Evolutionary conservation across 2,329 filamentous ascomycete species (phyloP).

Genomic region (Penicillium thymicola): DNA sequence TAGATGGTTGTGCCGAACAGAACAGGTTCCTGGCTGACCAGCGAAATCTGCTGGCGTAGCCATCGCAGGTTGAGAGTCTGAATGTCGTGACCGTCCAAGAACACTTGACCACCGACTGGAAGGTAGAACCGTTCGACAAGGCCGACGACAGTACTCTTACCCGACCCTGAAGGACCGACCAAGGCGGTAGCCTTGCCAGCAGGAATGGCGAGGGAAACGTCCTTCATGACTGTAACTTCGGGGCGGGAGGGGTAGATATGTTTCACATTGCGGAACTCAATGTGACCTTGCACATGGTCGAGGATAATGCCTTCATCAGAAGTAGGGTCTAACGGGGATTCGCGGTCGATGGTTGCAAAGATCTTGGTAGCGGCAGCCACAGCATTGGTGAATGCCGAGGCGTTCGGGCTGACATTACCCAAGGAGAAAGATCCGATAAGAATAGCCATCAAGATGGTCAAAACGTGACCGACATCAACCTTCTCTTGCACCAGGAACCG

Average conservation of each 20-base stretch:
- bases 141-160: conserved; percentile 92
- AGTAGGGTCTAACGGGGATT: conserved; percentile 77
- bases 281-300: conserved; percentile 68
- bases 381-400: conserved; percentile 80
- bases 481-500: conserved; percentile 66
- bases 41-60: conserved; percentile 85
- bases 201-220: conserved; percentile 74
- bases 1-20: conserved; percentile 87
- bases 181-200: conserved; percentile 90
- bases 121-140: conserved; percentile 93
- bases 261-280: conserved; percentile 78
- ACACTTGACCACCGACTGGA: conserved; percentile 73
- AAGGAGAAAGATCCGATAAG: conserved; percentile 92
- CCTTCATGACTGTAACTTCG: conserved; percentile 83
- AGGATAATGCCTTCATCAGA: conserved; percentile 69
- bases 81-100: conserved; percentile 80
- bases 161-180: conserved; percentile 89
- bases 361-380: conserved; percentile 87
- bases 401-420: conserved; percentile 80
- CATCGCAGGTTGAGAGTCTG: conserved; percentile 79
- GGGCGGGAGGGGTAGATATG: conserved; percentile 94
- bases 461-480: conserved; percentile 64
- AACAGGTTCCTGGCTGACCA: conserved; percentile 90
- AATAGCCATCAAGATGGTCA: conserved; percentile 85
- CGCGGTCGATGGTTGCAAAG: conserved; percentile 85